Evolutionary conservation across 371 early-diverging fungal species (phyloP).

Genomic region (Nematocida ausubeli): DNA sequence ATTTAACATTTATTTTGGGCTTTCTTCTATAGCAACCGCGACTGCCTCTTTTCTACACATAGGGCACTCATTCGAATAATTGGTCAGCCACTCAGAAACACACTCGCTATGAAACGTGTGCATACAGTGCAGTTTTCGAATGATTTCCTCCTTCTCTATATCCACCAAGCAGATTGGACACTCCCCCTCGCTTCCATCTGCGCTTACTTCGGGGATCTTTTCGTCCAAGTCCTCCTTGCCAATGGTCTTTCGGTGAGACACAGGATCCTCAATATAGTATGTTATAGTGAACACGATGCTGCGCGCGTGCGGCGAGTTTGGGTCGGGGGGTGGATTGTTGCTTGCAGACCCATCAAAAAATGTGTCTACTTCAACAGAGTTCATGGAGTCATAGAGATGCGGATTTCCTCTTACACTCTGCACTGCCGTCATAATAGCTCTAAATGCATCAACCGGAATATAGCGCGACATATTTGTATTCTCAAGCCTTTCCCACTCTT

Average conservation of each 20-base stretch:
- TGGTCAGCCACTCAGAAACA: slow-evolving; percentile 48
- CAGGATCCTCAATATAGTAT: slow-evolving; percentile 26
- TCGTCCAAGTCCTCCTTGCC: slow-evolving; percentile 17
- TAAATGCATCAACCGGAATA: not conserved
- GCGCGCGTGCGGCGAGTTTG: not conserved
- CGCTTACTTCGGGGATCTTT: slow-evolving; percentile 20
- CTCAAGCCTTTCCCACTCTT: not conserved
- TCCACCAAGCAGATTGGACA: slow-evolving; percentile 47
- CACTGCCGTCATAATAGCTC: slow-evolving; percentile 4
- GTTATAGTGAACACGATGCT: slow-evolving; percentile 41
- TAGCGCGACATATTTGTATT: not conserved
- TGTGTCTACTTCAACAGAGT: not conserved
- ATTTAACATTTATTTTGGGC: slow-evolving; percentile 18
- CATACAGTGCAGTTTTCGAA: slow-evolving; percentile 26
- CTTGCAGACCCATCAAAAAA: not conserved
- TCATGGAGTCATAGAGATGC: not conserved
- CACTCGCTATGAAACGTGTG: slow-evolving; percentile 50
- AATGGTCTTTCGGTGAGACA: not conserved
- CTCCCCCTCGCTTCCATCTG: slow-evolving; percentile 9
- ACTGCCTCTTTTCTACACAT: slow-evolving; percentile 50
- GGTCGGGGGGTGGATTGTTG: not conserved
- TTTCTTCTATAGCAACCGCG: not conserved
- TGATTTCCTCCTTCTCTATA: not conserved
- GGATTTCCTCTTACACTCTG: not conserved
- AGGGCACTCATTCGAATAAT: slow-evolving; percentile 56